phyloP scores from a whole-genome alignment of 1,139 yeast species.

The Torulaspora globosa region DNA sequence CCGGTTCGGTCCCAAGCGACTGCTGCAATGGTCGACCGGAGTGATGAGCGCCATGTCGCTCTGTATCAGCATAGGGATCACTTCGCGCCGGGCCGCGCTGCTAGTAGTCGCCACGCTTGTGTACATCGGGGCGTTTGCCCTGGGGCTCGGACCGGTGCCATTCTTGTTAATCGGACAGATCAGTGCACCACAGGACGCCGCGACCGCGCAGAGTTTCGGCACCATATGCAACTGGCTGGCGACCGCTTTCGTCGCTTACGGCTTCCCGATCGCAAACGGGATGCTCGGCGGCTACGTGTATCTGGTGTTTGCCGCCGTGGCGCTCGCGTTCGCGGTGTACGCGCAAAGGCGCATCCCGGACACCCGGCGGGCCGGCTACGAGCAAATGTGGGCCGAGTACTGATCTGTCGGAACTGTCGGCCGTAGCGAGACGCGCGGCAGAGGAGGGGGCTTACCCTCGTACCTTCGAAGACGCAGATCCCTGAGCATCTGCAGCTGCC shows the following conservation, averaged over 20 bases:
- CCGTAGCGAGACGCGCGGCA: not conserved
- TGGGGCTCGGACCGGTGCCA: slow-evolving; percentile 94
- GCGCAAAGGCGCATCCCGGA: slow-evolving; percentile 61
- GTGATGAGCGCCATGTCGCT: slow-evolving; percentile 68
- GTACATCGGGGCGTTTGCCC: slow-evolving; percentile 79
- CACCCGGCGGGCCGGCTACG: slow-evolving; percentile 44
- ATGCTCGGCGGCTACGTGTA: slow-evolving; percentile 77
- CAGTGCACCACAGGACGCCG: slow-evolving; percentile 73
- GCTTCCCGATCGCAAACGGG: slow-evolving; percentile 69
- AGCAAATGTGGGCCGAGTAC: slow-evolving; percentile 28
- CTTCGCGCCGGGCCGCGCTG: slow-evolving; percentile 45
- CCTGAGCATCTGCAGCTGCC: too few species aligned
- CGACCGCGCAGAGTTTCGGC: slow-evolving; percentile 89
- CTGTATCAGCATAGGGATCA: slow-evolving; percentile 63
- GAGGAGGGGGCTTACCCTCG: too few species aligned
- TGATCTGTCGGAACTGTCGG: slow-evolving; percentile 7
- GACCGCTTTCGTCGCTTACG: slow-evolving; percentile 73
- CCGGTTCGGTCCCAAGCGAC: slow-evolving; percentile 67
- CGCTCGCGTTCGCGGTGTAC: slow-evolving; percentile 48
- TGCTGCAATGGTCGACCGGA: slow-evolving; percentile 58
- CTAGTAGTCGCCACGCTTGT: slow-evolving; percentile 64
- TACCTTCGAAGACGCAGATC: too few species aligned
- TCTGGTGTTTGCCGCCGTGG: slow-evolving; percentile 60
- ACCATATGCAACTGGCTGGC: slow-evolving; percentile 89
- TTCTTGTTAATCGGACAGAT: slow-evolving; percentile 85